Evolutionary conservation across 208 protist species (phyloP).

Genomic region (Crithidia expoeki): DNA sequence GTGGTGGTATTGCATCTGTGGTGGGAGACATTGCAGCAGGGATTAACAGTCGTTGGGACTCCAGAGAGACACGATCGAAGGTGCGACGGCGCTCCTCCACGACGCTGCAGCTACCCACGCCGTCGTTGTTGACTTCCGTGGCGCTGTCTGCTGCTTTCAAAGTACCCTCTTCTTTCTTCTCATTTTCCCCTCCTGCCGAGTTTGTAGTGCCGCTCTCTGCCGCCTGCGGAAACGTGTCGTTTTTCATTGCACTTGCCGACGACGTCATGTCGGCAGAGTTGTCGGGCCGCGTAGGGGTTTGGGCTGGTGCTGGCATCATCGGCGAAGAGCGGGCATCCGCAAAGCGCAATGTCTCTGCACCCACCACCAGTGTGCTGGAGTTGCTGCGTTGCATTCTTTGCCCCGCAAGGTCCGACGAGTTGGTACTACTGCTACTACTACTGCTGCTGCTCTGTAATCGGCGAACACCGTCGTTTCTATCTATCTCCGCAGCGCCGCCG

Average conservation of each 20-base stretch:
- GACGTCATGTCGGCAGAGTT: background rate
- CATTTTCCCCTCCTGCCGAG: too few relatives aligned
- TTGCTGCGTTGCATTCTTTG: background rate
- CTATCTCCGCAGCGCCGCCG: too few relatives aligned
- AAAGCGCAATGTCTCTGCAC: background rate
- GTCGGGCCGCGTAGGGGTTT: background rate
- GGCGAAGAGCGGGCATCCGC: background rate
- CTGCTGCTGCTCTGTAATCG: background rate
- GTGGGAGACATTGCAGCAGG: background rate
- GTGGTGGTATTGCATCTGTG: too few relatives aligned
- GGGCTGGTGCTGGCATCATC: background rate
- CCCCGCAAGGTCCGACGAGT: background rate
- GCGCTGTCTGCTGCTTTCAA: too few relatives aligned
- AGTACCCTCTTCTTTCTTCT: too few relatives aligned
- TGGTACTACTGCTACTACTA: background rate
- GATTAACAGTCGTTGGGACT: slow-evolving; percentile 8
- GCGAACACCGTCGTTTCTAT: background rate
- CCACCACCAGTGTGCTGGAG: background rate
- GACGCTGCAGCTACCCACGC: too few relatives aligned
- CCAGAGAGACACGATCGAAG: background rate
- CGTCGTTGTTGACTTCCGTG: too few relatives aligned
- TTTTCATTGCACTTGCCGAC: too few relatives aligned
- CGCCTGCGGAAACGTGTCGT: background rate
- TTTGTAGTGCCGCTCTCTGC: background rate
- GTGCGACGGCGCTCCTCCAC: background rate